Evolutionary conservation across 2,329 filamentous ascomycete species (phyloP), one percentile per base, ranked within the genome.

Genomic region (Dactylella cylindrospora): DNA sequence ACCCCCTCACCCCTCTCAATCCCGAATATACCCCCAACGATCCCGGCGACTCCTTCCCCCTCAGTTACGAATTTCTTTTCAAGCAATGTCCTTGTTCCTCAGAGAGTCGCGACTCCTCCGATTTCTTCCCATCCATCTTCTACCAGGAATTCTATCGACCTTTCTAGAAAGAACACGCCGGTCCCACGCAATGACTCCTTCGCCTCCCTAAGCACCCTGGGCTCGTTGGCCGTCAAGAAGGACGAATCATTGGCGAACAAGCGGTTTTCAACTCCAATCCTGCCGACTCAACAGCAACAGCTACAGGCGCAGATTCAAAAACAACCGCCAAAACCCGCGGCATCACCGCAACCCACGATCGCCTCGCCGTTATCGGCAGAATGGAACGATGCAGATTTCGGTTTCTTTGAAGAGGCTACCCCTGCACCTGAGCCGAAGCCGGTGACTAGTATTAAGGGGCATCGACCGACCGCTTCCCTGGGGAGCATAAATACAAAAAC

Each of bases 341-440:
- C 36, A 12, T 39, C 49, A 5, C 49, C 43, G 9, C 49, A 61
- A 25, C 47, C 47, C 9, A 53, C 10, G 9, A 38, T 61, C 25
- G 35, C 55, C 7, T 61, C 55, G 2, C 55, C 57, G n/a, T 23
- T 54, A 20, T 40, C 57, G 2, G 25, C 49, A 2, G 57, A 45
- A 22, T 62, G 57, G 57, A 36, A 38, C 3, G 57, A 62, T 19
- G 39, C 50, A n/a, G 57, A 62, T 17, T 62, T 62, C 20, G 57
- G 47, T 5, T 40, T 47, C 1, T 62, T 62, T n/a, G 57, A 62
- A 29, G 57, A 61, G 17, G 47, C 57, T 7, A 49, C 49, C 3
- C 57, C 57, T 12, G 20, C 17, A 23, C 20, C 36, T 3, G 26
- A 23, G 19, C 20, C 23, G 10, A 41, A 49, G 22, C 29, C 46